Evolutionary conservation across 2,329 filamentous ascomycete species (phyloP), one percentile per base, ranked within the genome.

Genomic region (Juglanconis sp.): DNA sequence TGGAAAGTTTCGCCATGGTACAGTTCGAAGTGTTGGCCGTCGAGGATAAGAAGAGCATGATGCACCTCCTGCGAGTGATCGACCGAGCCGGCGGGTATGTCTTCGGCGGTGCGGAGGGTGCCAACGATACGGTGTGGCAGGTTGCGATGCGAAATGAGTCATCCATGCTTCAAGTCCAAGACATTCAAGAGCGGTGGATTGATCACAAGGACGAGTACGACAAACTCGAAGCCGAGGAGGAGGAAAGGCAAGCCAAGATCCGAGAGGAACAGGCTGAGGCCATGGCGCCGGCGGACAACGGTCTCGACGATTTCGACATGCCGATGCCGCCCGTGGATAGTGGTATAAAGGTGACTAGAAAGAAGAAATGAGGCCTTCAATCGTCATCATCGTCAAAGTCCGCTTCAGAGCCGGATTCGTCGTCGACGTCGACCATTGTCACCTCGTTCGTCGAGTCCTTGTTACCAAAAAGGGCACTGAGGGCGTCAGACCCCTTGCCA

Each of bases 21-120:
- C 86, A 87, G 0, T 99, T 96, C 70, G 93, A 98, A 72, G 96
- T 96, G 0, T 78, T 99, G 35, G 93, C 95, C 0, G 92, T 99
- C 1, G 95, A 99, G 75, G 95, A 99, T 71, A 97, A 96, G 74
- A 91, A 89, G 76, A 96, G 91, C 71, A 97, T 99, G 92, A 96
- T 96, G 86, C 88, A 90, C 67, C 80, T 99, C 4, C 78, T 99
- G 55, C 87, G 90, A 50, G 88, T 94, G 1, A 93, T 99, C 69
- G 95, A 99, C 73, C 85, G 95, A 47, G 94, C 95, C 0, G 89
- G 91, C 9, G 95, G 95, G 0, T 98, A 98, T 75, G 90, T 92
- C 1, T 97, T 99, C 77, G 93, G 93, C 0, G 84, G 89, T 5
- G 90, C 92, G 0, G 92, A 97, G 72, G 94, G 92, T 2, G 91